These are phyloP conservation scores for Dillenia turbinata DNA, from an alignment of 164 flowering plant species.

Conservation along the genomic window DNA sequence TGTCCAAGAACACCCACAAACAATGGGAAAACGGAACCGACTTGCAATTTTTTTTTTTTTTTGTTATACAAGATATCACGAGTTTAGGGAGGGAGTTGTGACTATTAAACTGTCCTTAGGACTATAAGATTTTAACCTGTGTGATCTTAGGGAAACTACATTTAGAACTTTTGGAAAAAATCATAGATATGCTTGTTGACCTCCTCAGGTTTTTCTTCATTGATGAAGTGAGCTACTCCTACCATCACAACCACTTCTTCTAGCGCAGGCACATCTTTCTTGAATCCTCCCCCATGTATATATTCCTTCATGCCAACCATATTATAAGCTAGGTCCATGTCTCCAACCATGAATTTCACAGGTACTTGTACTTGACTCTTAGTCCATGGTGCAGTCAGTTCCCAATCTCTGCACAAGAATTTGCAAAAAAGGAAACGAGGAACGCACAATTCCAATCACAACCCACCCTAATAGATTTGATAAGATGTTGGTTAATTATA, in stretches of 20 bases:
- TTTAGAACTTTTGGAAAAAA: conserved; percentile 28
- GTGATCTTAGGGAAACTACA: background rate
- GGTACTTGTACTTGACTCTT: conserved; percentile 31
- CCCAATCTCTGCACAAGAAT: conserved; percentile 29
- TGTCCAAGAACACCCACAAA: too few relatives aligned
- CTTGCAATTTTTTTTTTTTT: background rate
- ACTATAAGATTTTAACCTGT: background rate
- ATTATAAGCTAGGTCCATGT: conserved; percentile 25
- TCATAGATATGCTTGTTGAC: conserved; percentile 24
- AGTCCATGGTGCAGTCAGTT: conserved; percentile 35
- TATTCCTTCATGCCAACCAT: conserved; percentile 20
- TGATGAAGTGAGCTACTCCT: conserved; percentile 39
- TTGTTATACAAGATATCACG: background rate
- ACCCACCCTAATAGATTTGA: too few relatives aligned
- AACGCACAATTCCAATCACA: too few relatives aligned
- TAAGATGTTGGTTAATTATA: too few relatives aligned
- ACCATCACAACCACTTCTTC: conserved; percentile 38
- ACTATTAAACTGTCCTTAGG: too few relatives aligned
- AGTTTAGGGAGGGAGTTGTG: background rate
- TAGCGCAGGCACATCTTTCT: conserved; percentile 30
- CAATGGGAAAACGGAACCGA: too few relatives aligned
- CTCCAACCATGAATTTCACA: conserved; percentile 28
- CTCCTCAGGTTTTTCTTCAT: conserved; percentile 38
- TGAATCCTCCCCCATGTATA: conserved; percentile 24
- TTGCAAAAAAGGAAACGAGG: background rate